Base-by-base conservation (phyloP, 2,329 filamentous ascomycete genomes). In the Parastagonospora nodorum region DNA sequence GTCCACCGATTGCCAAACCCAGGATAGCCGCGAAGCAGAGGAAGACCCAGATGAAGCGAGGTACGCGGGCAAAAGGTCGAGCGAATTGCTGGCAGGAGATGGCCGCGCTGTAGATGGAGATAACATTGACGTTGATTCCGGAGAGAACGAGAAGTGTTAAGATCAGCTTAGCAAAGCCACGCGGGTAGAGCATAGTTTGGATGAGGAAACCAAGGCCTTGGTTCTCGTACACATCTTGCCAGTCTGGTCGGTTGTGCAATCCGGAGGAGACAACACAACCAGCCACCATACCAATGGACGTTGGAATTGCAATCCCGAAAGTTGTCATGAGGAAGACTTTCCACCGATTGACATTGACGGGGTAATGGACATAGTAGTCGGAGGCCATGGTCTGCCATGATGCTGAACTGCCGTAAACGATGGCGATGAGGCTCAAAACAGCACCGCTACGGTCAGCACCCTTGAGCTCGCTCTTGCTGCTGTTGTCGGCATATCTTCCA, bases 81-180 rank as follows among this genome's bases (percentile, higher is more conserved):
- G 76, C 74, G 57, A 81, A 77, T 58, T 79, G 74, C 66, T 79
- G 76, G 54, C 77, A 74, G 15, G 74, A 74, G 10, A 80, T 68
- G 2, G 76, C 77, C 14, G 74, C 73, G 42, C 69, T 74, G 64
- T 80, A 91, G 70, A 77, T 77, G 60, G 76, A 77, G 1, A 76
- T 76, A 55, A 76, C 76, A 62, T 77, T 77, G 55, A 77, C 77
- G 51, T 75, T 77, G 55, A 78, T 73, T 47, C 76, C 76, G 43
- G 72, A 74, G 36, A 78, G 64, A 1, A 76, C 74, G 37, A 78
- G 71, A 10, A 78, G 63, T 15, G 77, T 72, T 19, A 78, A 74
- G 39, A 77, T 74, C 60, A 81, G 76, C 50, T 81, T 80, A 29
- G 77, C 76, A 58, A 78, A 81, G 16, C 75, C 75, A 7, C 68